Conservation (phyloP, 768 basidiomycete genomes). For the Fibroporia radiculosa region DNA sequence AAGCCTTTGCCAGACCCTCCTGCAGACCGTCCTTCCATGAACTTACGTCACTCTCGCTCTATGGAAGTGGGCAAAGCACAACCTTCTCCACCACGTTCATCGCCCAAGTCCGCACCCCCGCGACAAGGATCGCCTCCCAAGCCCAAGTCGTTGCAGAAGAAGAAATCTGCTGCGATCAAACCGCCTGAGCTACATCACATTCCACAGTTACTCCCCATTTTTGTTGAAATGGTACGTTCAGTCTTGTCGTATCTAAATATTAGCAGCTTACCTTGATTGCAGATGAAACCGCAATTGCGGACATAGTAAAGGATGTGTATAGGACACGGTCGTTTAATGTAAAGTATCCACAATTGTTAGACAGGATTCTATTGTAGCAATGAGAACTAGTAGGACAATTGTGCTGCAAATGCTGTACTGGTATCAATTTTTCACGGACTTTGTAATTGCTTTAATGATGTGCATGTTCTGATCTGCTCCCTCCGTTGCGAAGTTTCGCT, state of each 20-base stretch:
- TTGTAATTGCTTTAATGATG: background rate
- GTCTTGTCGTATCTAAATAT: background rate
- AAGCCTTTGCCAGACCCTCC: slow-evolving; percentile 8
- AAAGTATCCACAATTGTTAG: background rate
- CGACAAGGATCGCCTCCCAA: background rate
- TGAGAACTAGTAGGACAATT: background rate
- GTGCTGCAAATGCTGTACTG: slow-evolving; percentile 1
- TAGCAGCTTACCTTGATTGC: background rate
- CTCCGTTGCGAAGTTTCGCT: background rate
- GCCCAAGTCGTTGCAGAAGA: slow-evolving; percentile 23
- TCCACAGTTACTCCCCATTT: slow-evolving; percentile 78
- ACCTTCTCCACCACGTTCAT: background rate
- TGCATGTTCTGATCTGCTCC: background rate
- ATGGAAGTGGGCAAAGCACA: slow-evolving; percentile 21
- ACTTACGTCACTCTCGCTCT: slow-evolving; percentile 41
- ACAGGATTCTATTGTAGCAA: background rate
- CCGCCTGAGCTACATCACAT: slow-evolving; percentile 76
- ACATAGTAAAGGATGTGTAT: slow-evolving; percentile 14
- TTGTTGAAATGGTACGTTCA: slow-evolving; percentile 79
- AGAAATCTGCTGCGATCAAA: slow-evolving; percentile 41
- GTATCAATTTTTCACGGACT: background rate
- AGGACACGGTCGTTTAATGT: background rate
- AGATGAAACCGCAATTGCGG: slow-evolving; percentile 36
- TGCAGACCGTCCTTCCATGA: slow-evolving; percentile 24
- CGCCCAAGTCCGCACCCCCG: background rate